Conservation (phyloP, 1,284 basidiomycete genomes). For the Tylopilus orsonianus region DNA sequence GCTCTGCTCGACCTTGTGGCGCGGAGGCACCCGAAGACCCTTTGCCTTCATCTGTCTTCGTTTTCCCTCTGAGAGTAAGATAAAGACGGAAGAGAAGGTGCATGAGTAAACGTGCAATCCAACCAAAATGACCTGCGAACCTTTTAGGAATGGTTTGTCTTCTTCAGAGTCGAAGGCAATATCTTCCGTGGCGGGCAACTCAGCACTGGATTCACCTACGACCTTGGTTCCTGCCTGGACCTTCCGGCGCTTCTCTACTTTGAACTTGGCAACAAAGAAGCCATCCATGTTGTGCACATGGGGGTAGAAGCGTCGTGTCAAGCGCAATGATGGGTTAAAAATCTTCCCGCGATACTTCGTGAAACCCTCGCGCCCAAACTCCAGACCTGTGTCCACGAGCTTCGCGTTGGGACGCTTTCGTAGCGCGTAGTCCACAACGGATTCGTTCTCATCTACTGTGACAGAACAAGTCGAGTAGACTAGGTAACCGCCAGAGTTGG, state of each 20-base stretch:
- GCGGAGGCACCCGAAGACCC: constrained; percentile 63
- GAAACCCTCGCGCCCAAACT: constrained; percentile 93
- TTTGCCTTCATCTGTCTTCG: constrained; percentile 73
- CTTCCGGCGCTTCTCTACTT: constrained; percentile 80
- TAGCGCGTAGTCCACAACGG: constrained; percentile 98
- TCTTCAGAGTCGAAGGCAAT: constrained; percentile 67
- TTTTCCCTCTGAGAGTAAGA: constrained; percentile 54
- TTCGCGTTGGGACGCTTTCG: constrained; percentile 94
- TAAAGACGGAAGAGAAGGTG: not conserved
- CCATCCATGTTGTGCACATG: constrained; percentile 97
- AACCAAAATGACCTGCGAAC: constrained; percentile 41
- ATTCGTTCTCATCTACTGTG: constrained; percentile 97
- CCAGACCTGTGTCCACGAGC: constrained; percentile 91
- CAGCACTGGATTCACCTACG: constrained; percentile 22
- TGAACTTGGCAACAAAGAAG: constrained; percentile 99
- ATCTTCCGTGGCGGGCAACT: constrained; percentile 27
- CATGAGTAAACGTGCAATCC: constrained; percentile 5
- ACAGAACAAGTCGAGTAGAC: constrained; percentile 99
- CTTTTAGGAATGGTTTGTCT: constrained; percentile 66
- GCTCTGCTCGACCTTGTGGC: constrained; percentile 25
- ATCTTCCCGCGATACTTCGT: constrained; percentile 86
- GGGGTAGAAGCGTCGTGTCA: constrained; percentile 90
- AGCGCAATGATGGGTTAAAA: constrained; percentile 78
- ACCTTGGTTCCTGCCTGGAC: constrained; percentile 40
- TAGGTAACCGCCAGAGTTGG: constrained; percentile 89